phyloP scores from a whole-genome alignment of 495 filamentous ascomycete species.

The Podospora conica region DNA sequence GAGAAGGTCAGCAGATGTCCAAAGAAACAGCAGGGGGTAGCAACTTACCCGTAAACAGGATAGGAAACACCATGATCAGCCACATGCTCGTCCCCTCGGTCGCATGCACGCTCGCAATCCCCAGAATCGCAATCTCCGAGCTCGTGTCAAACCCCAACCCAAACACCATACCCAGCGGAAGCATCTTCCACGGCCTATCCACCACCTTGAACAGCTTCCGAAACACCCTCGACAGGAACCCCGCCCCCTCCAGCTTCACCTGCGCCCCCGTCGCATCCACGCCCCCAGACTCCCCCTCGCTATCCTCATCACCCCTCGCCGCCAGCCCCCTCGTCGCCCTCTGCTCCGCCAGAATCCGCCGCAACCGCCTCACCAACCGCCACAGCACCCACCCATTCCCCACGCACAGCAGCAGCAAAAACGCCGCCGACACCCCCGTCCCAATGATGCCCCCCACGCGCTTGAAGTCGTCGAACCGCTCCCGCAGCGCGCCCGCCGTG shows the following conservation, averaged over 20 bases:
- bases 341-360: conserved; percentile 45
- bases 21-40: not conserved
- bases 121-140: conserved; percentile 85
- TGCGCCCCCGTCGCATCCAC: conserved; percentile 47
- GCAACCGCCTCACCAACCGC: conserved; percentile 63
- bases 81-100: conserved; percentile 82
- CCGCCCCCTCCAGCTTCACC: conserved; percentile 69
- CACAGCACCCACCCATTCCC: conserved; percentile 82
- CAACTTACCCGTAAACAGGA: conserved; percentile 74
- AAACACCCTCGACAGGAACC: conserved; percentile 65
- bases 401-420: conserved; percentile 74
- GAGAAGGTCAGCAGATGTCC: conserved; percentile 4
- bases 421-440: conserved; percentile 72
- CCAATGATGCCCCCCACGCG: conserved; percentile 83
- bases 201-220: conserved; percentile 75
- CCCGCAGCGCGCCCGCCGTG: conserved; percentile 73
- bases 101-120: conserved; percentile 81
- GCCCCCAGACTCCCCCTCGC: conserved; percentile 11
- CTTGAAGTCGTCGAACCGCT: conserved; percentile 71
- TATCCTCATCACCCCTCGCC: conserved; percentile 9
- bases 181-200: conserved; percentile 96
- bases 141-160: conserved; percentile 95
- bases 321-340: conserved; percentile 16
- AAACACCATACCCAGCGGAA: conserved; percentile 83
- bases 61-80: conserved; percentile 89